Conservation (phyloP, 371 early-diverging fungal genomes). For the Lichtheimia ornata region DNA sequence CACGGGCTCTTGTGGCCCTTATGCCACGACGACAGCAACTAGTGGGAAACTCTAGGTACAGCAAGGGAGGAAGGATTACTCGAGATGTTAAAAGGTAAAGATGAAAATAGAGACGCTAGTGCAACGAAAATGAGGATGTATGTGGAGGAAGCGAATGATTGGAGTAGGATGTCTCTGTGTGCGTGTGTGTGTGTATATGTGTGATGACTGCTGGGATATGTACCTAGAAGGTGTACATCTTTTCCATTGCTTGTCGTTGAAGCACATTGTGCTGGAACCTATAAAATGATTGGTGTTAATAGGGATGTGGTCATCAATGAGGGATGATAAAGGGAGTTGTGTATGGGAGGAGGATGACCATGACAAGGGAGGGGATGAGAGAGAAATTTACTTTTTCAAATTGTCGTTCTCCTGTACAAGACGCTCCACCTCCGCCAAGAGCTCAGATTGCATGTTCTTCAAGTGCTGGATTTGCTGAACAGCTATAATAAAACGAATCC, state of each 20-base stretch:
- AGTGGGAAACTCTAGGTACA: background rate
- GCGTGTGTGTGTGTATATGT: background rate
- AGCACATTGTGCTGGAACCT: slow-evolving; percentile 53
- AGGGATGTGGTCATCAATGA: background rate
- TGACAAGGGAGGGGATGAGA: background rate
- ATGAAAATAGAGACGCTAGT: too few species aligned
- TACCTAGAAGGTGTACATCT: slow-evolving; percentile 44
- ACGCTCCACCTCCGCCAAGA: slow-evolving; percentile 51
- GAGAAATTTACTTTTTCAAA: slow-evolving; percentile 43
- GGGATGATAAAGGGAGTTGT: background rate
- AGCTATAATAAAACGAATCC: slow-evolving; percentile 20
- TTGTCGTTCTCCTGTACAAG: slow-evolving; percentile 50
- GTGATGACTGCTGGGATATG: too few species aligned
- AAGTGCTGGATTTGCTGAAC: slow-evolving; percentile 54
- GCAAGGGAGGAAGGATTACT: background rate
- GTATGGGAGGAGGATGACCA: background rate
- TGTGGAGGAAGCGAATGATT: background rate
- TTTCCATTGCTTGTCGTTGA: slow-evolving; percentile 55
- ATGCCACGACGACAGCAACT: background rate
- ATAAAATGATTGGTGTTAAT: background rate
- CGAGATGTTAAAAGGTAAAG: too few species aligned
- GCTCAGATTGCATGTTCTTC: slow-evolving; percentile 44
- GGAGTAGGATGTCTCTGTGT: background rate
- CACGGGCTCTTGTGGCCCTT: too few species aligned
- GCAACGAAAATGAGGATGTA: background rate